Evolutionary conservation across 2,329 filamentous ascomycete species (phyloP).

Genomic region (Mycosphaerella sp.): DNA sequence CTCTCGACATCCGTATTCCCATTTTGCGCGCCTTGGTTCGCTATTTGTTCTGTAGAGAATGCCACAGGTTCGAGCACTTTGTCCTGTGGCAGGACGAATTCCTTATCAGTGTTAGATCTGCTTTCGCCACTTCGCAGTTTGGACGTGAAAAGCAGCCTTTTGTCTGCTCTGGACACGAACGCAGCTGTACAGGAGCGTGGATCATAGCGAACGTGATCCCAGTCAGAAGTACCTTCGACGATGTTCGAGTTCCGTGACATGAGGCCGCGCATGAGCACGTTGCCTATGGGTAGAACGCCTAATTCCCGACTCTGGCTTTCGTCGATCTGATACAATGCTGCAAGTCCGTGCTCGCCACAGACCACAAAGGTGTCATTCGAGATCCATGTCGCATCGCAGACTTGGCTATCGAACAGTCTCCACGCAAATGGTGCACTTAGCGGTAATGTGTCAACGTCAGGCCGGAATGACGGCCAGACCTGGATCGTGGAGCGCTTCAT

Average conservation of each 20-base stretch:
- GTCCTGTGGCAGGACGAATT: slow-evolving; percentile 14
- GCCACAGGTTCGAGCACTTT: slow-evolving; percentile 36
- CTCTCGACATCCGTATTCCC: slow-evolving; percentile 3
- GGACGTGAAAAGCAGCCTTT: slow-evolving; percentile 34
- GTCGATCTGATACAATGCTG: slow-evolving; percentile 21
- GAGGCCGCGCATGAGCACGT: slow-evolving; percentile 18
- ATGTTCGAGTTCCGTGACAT: slow-evolving; percentile 17
- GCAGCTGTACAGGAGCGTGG: slow-evolving; percentile 30
- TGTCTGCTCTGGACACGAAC: slow-evolving; percentile 28
- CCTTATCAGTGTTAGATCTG: slow-evolving; percentile 4
- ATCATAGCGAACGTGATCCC: slow-evolving; percentile 37
- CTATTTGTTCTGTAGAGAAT: slow-evolving; percentile 33
- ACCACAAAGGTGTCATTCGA: slow-evolving; percentile 41
- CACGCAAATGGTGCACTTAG: slow-evolving; percentile 36
- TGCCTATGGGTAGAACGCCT: slow-evolving; percentile 5
- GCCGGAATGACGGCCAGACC: slow-evolving; percentile 23
- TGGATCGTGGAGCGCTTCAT: slow-evolving; percentile 30
- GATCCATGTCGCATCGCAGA: slow-evolving; percentile 43
- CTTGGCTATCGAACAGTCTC: slow-evolving; percentile 38
- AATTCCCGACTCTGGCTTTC: slow-evolving; percentile 12
- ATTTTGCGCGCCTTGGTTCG: slow-evolving; percentile 9
- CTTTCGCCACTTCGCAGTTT: slow-evolving; percentile 1
- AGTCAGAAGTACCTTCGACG: slow-evolving; percentile 12
- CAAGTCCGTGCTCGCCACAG: slow-evolving; percentile 35
- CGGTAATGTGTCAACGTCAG: slow-evolving; percentile 9